These are phyloP conservation scores for Acanthamoeba culbertsoni DNA, from an alignment of 208 protist species.

Conservation along the genomic window DNA sequence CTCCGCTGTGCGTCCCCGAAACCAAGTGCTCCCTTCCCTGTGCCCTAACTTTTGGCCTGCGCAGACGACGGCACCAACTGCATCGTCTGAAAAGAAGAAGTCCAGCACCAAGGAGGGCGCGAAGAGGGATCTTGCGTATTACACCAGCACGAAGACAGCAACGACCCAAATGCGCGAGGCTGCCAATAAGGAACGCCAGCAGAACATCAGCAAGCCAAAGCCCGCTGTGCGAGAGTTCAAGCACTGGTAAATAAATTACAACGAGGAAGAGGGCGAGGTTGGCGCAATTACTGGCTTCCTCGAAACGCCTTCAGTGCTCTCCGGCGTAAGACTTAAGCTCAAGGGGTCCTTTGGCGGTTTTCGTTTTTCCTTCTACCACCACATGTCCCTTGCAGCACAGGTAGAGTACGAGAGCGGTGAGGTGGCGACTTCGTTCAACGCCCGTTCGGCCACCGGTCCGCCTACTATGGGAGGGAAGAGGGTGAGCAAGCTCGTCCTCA, in stretches of 20 bases:
- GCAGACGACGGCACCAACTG: neutral
- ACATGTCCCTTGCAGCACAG: neutral
- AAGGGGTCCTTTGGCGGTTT: too few relatives aligned
- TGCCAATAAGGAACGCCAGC: neutral
- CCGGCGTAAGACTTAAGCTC: too few relatives aligned
- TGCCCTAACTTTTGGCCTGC: neutral
- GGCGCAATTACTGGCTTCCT: too few relatives aligned
- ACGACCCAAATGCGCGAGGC: neutral
- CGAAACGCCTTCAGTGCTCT: too few relatives aligned
- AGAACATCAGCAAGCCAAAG: neutral
- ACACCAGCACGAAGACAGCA: neutral
- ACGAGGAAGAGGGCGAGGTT: too few relatives aligned
- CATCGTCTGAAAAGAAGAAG: neutral
- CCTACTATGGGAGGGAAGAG: neutral
- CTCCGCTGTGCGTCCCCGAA: neutral
- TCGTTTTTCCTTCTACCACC: too few relatives aligned
- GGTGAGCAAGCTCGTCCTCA: neutral
- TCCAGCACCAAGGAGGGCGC: neutral
- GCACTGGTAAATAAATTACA: neutral
- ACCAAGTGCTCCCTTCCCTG: neutral
- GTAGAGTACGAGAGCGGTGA: neutral
- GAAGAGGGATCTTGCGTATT: neutral
- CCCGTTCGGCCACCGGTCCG: neutral
- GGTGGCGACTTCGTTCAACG: neutral
- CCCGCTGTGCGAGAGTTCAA: conserved; percentile 1